Conservation (phyloP, 352 stramenopile species). For the Elongisporangium prolatum region DNA sequence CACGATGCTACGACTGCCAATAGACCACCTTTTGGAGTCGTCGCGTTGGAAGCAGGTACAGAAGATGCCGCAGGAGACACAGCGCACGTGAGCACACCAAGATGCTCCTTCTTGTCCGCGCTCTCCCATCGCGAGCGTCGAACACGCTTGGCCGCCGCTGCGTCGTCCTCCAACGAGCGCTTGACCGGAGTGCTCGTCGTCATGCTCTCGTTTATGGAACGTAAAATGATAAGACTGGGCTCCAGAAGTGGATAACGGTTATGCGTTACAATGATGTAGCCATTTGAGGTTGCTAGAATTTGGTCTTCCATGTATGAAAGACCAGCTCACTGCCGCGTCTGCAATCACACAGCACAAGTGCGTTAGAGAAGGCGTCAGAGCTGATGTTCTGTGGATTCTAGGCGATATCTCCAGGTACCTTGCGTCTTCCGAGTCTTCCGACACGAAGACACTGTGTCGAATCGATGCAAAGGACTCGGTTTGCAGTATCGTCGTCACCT, state of each 20-base stretch:
- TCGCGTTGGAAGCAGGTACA: background rate
- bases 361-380: background rate
- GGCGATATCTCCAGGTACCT: conserved; percentile 14
- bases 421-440: conserved; percentile 18
- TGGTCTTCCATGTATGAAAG: conserved; percentile 52
- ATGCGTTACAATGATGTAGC: conserved; percentile 1
- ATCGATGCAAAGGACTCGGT: conserved; percentile 14
- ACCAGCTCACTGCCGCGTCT: conserved; percentile 28
- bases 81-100: background rate
- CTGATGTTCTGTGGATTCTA: too few species aligned
- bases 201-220: background rate
- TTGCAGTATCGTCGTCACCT: conserved; percentile 18
- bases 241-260: background rate
- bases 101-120: background rate
- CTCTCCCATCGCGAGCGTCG: conserved; percentile 33
- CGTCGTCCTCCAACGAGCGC: conserved; percentile 8
- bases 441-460: conserved; percentile 20
- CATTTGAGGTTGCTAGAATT: conserved; percentile 14
- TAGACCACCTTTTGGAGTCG: conserved; percentile 7
- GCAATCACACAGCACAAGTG: conserved; percentile 10
- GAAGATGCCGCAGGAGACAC: background rate
- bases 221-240: background rate
- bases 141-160: conserved; percentile 18
- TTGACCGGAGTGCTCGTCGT: background rate
- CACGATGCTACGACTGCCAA: conserved; percentile 4